Evolutionary conservation across 257 asterid genomes (phyloP).

Genomic region (Thymus mandschuricus): DNA sequence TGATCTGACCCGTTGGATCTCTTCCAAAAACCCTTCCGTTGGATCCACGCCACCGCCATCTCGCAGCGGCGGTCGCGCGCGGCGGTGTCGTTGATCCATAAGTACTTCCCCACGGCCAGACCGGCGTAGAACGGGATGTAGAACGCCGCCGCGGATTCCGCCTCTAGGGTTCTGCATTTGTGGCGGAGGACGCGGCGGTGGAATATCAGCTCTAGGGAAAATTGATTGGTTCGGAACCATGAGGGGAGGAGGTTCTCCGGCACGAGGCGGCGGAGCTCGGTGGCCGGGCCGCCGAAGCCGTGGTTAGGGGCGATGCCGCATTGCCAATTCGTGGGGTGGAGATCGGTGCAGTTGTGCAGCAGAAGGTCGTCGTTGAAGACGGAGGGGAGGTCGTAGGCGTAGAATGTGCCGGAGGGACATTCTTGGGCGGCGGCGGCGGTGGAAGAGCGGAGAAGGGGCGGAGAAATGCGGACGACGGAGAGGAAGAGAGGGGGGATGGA

Average conservation of each 20-base stretch:
- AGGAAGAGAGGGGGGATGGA: conserved; percentile 38
- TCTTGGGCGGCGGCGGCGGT: conserved; percentile 6
- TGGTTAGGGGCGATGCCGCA: conserved; percentile 45
- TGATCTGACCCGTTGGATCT: conserved; percentile 53
- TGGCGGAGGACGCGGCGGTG: conserved; percentile 46
- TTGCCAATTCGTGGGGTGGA: conserved; percentile 44
- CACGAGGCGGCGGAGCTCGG: conserved; percentile 39
- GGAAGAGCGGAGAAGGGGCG: neutral
- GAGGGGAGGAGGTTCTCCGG: conserved; percentile 40
- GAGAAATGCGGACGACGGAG: neutral
- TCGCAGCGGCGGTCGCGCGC: conserved; percentile 43
- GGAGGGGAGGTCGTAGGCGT: conserved; percentile 53
- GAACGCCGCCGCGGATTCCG: conserved; percentile 51
- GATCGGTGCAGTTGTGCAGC: conserved; percentile 37
- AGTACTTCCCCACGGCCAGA: conserved; percentile 50
- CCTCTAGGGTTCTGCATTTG: conserved; percentile 50
- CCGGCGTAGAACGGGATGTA: conserved; percentile 68
- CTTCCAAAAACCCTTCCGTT: conserved; percentile 34
- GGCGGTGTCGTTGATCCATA: conserved; percentile 52
- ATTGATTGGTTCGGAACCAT: conserved; percentile 62
- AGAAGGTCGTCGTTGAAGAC: conserved; percentile 41
- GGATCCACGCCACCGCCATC: conserved; percentile 53
- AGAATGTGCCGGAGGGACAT: conserved; percentile 49
- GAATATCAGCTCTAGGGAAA: conserved; percentile 47
- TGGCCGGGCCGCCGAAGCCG: conserved; percentile 53